These are phyloP conservation scores for Chenopodium suecicum DNA, from an alignment of 148 eudicot genomes.

Conservation along the genomic window DNA sequence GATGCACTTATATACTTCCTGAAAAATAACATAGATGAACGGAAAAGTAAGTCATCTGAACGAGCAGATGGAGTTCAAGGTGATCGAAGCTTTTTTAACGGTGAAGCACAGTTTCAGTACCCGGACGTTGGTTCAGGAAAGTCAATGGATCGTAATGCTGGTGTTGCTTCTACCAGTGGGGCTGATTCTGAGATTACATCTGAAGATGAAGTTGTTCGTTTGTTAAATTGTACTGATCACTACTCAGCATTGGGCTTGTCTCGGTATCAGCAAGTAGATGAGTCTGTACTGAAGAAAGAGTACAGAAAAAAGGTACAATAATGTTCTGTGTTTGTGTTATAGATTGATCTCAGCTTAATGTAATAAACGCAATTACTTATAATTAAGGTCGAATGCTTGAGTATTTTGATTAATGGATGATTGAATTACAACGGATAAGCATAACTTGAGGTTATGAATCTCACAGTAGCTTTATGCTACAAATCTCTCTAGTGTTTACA, in stretches of 20 bases:
- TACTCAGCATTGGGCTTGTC: slow-evolving; percentile 88
- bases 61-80: slow-evolving; percentile 59
- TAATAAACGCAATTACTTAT: too few relatives aligned
- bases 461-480: too few relatives aligned
- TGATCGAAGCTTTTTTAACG: slow-evolving; percentile 41
- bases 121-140: slow-evolving; percentile 48
- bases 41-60: slow-evolving; percentile 46
- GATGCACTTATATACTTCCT: slow-evolving; percentile 70
- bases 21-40: slow-evolving; percentile 56
- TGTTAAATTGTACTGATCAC: slow-evolving; percentile 89
- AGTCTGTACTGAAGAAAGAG: slow-evolving; percentile 73
- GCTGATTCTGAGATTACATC: slow-evolving; percentile 76
- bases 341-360: too few relatives aligned
- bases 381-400: too few relatives aligned
- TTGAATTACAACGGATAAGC: too few relatives aligned
- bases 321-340: not conserved
- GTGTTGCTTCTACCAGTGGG: slow-evolving; percentile 83
- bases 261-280: slow-evolving; percentile 64
- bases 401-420: too few relatives aligned
- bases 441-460: too few relatives aligned
- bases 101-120: slow-evolving; percentile 41
- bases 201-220: slow-evolving; percentile 90
- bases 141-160: slow-evolving; percentile 60
- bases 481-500: too few relatives aligned
- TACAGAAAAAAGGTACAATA: slow-evolving; percentile 76